Evolutionary conservation across 352 stramenopile genomes (phyloP).

Genomic region (Phytophthora litchii): DNA sequence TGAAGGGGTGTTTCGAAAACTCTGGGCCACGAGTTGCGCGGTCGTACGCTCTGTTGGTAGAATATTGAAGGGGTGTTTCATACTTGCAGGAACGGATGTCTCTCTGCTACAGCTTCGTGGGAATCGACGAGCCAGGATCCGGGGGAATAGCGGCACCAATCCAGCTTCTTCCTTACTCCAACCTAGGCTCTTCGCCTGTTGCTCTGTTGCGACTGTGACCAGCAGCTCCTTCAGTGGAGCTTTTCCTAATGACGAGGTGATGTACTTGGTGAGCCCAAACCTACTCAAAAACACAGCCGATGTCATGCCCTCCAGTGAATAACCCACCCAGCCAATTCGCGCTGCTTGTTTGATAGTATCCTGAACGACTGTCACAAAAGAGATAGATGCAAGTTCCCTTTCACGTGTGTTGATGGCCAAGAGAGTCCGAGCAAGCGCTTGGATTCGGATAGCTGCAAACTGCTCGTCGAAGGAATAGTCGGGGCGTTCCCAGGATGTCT

Average conservation of each 20-base stretch:
- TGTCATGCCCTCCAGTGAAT: constrained; percentile 78
- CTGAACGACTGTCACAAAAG: constrained; percentile 51
- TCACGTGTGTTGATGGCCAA: constrained; percentile 41
- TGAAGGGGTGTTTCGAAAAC: too few relatives aligned
- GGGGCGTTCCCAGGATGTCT: constrained; percentile 63
- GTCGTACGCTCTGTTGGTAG: constrained; percentile 56
- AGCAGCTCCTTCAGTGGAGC: constrained; percentile 41
- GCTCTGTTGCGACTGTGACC: constrained; percentile 32
- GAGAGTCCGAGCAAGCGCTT: constrained; percentile 60
- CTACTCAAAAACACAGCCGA: constrained; percentile 56
- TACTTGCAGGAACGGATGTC: constrained; percentile 31
- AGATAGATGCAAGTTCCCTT: constrained; percentile 40
- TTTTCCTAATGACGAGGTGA: constrained; percentile 34
- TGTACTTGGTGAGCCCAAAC: constrained; percentile 65
- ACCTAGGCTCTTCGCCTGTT: constrained; percentile 48
- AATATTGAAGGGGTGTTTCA: constrained; percentile 71
- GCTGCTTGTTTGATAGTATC: constrained; percentile 28
- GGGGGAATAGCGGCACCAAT: constrained; percentile 39
- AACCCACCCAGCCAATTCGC: constrained; percentile 61
- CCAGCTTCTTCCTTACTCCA: constrained; percentile 69
- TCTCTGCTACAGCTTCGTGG: constrained; percentile 39
- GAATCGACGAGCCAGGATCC: constrained; percentile 27
- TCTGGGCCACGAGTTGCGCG: constrained; percentile 56
- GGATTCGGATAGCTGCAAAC: constrained; percentile 63
- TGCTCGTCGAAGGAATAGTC: constrained; percentile 74